Conservation (phyloP, 257 asterid species). For the Solanum tarijense region DNA sequence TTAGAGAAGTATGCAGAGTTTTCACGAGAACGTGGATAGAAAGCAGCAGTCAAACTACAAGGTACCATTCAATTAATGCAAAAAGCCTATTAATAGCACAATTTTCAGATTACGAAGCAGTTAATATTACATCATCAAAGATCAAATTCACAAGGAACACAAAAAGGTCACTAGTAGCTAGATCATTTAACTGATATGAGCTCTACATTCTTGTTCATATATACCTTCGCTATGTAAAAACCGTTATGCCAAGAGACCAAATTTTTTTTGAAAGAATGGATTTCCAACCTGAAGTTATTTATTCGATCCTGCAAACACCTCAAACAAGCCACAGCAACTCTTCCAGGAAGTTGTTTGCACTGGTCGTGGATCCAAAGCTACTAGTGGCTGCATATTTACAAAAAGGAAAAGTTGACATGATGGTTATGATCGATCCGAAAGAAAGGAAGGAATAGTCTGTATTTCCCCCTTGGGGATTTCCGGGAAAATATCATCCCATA, state of each 20-base stretch:
- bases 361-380: constrained; percentile 19
- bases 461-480: background rate
- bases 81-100: background rate
- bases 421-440: background rate
- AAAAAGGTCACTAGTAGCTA: background rate
- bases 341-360: constrained; percentile 44
- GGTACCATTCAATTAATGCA: background rate
- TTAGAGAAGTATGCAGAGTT: background rate
- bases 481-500: background rate
- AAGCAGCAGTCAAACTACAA: background rate
- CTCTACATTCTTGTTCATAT: background rate
- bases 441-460: background rate
- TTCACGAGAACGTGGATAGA: background rate
- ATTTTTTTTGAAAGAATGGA: background rate
- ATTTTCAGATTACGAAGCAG: background rate
- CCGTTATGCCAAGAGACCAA: background rate
- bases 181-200: background rate
- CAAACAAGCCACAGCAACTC: constrained; percentile 70
- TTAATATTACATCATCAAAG: background rate
- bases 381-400: constrained; percentile 22
- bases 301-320: constrained; percentile 40
- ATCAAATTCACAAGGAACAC: background rate
- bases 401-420: background rate
- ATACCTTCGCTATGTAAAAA: background rate
- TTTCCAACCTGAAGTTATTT: constrained; percentile 26